Percentiles rank a stretch among this genome's conserved stretches.
phyloP scores from a whole-genome alignment of 768 basidiomycete species.

The Hortiboletus flavorubellus region DNA sequence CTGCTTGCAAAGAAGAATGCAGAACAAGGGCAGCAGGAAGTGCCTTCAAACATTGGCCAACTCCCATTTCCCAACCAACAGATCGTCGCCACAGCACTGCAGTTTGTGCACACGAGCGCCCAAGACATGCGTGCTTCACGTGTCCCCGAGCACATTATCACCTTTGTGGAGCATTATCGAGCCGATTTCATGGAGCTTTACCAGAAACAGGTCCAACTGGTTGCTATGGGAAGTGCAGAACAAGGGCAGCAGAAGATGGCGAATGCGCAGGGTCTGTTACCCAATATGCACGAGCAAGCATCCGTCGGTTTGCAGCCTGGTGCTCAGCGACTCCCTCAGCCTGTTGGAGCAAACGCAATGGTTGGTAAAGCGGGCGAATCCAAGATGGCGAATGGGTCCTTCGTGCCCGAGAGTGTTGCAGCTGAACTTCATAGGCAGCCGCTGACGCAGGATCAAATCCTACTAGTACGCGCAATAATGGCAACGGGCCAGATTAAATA shows the following conservation, averaged over 20 bases:
- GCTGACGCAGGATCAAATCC: slow-evolving; percentile 34
- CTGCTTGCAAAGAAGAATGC: too few relatives aligned
- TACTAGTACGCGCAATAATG: slow-evolving; percentile 19
- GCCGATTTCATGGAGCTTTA: slow-evolving; percentile 22
- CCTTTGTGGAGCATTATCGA: slow-evolving; percentile 56
- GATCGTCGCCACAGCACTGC: slow-evolving; percentile 44
- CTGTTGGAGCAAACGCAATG: slow-evolving; percentile 11
- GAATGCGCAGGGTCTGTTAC: slow-evolving; percentile 16
- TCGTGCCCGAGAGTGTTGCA: slow-evolving; percentile 3
- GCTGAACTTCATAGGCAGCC: slow-evolving; percentile 7
- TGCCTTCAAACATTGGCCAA: slow-evolving; percentile 5
- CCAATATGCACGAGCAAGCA: slow-evolving; percentile 22
- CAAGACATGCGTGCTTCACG: slow-evolving; percentile 52
- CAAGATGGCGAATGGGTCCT: slow-evolving; percentile 17
- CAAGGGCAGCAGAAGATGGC: slow-evolving; percentile 22
- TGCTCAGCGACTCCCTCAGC: slow-evolving; percentile 16
- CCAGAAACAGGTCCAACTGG: slow-evolving; percentile 25
- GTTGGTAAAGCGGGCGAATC: slow-evolving; percentile 13
- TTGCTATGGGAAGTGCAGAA: slow-evolving; percentile 19
- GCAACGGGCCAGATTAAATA: slow-evolving; percentile 33
- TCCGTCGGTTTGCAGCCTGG: slow-evolving; percentile 10
- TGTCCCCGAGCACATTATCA: slow-evolving; percentile 49
- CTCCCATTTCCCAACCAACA: too few relatives aligned
- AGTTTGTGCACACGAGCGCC: slow-evolving; percentile 43
- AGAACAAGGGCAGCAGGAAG: too few relatives aligned